phyloP scores from a whole-genome alignment of 78 protist genomes.

The Creolimax fragrantissima region DNA sequence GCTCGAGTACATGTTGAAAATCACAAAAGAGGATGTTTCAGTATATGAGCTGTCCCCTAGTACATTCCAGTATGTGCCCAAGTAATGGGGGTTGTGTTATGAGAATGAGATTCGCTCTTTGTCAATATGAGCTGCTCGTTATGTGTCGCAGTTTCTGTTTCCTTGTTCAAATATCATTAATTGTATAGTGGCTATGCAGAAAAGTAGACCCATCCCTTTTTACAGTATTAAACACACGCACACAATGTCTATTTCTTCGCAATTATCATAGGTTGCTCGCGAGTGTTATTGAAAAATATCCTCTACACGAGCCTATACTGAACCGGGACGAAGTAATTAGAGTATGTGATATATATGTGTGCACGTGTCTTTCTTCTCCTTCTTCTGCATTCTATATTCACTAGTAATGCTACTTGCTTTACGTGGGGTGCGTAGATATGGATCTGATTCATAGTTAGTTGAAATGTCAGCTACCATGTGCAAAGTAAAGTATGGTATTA shows the following conservation, averaged over 20 bases:
- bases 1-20: background rate
- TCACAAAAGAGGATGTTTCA: background rate
- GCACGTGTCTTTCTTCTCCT: background rate
- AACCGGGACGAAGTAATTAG: background rate
- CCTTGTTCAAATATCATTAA: no score
- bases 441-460: background rate
- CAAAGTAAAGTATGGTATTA: background rate
- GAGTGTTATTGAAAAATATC: background rate
- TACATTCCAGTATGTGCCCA: no score
- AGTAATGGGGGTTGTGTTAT: no score
- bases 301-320: background rate
- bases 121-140: no score
- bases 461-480: background rate
- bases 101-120: no score
- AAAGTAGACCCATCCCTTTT: no score
- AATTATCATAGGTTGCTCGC: background rate
- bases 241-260: background rate
- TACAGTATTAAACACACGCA: no score
- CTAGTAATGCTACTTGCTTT: background rate
- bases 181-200: no score
- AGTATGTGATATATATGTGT: background rate
- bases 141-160: no score
- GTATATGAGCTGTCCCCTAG: background rate
- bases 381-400: background rate
- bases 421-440: background rate